Conservation (phyloP, 345 rosid genomes). For the Eucalyptus regnans region DNA sequence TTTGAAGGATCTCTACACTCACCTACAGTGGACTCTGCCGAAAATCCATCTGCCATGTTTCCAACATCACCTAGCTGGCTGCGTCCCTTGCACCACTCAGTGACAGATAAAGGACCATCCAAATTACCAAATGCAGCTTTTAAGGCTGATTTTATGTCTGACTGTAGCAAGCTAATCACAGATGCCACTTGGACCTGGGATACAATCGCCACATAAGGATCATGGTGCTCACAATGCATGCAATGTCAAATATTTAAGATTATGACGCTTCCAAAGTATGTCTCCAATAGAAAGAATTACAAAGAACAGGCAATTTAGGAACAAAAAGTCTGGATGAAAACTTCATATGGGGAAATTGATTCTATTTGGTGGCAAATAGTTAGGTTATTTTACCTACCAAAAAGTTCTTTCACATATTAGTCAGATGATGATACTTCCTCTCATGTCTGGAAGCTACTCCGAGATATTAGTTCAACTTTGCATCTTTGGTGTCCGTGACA, state of each 20-base stretch:
- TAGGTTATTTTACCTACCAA: background rate
- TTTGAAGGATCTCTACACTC: conserved; percentile 65
- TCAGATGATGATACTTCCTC: background rate
- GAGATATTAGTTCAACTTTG: background rate
- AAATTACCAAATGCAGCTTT: conserved; percentile 75
- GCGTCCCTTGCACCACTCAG: conserved; percentile 96
- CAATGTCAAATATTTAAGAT: background rate
- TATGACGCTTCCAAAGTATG: background rate
- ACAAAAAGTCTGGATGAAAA: background rate
- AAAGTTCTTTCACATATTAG: background rate
- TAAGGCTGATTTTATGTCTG: conserved; percentile 81
- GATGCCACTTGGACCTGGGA: conserved; percentile 78
- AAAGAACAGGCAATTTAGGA: background rate
- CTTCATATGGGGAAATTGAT: background rate
- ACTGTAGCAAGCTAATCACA: conserved; percentile 72
- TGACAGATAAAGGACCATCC: conserved; percentile 86
- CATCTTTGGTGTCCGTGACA: background rate
- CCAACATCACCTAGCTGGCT: conserved; percentile 48
- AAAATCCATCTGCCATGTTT: conserved; percentile 57
- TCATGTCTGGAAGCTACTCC: background rate
- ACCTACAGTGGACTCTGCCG: conserved; percentile 56
- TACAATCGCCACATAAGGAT: background rate
- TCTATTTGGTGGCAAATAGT: background rate
- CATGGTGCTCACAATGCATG: background rate
- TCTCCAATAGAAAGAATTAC: background rate